Conservation (phyloP, 768 basidiomycete genomes). For the Russula griseocarnosa region DNA sequence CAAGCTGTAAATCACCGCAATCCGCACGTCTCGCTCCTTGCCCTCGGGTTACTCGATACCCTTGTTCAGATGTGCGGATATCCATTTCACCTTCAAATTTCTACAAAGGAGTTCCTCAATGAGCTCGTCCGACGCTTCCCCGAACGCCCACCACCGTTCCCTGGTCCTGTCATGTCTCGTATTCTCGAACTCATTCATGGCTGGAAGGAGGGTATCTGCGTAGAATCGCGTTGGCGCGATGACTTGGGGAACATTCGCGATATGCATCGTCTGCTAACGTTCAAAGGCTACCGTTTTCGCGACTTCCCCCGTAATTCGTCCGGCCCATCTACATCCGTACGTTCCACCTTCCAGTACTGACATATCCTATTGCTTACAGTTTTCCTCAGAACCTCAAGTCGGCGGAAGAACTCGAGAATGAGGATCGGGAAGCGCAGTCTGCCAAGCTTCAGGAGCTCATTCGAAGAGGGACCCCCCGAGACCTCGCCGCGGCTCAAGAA, state of each 20-base stretch:
- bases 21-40: slow-evolving; percentile 83
- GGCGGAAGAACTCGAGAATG: slow-evolving; percentile 92
- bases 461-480: slow-evolving; percentile 92
- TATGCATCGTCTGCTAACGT: slow-evolving; percentile 91
- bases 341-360: slow-evolving; percentile 26
- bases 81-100: slow-evolving; percentile 92
- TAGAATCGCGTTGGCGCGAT: slow-evolving; percentile 87
- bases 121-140: slow-evolving; percentile 97
- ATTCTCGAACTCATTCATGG: slow-evolving; percentile 88
- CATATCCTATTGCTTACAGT: neutral
- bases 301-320: slow-evolving; percentile 40
- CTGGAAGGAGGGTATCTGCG: slow-evolving; percentile 94
- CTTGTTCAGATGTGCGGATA: slow-evolving; percentile 96
- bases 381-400: slow-evolving; percentile 75
- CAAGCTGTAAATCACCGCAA: slow-evolving; percentile 88
- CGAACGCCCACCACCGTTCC: slow-evolving; percentile 93
- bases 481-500: slow-evolving; percentile 93
- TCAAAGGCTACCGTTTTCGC: slow-evolving; percentile 86
- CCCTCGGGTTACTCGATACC: slow-evolving; percentile 82
- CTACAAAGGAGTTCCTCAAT: slow-evolving; percentile 97
- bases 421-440: slow-evolving; percentile 90
- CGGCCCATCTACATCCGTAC: slow-evolving; percentile 43
- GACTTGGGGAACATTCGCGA: slow-evolving; percentile 96
- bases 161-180: slow-evolving; percentile 89
- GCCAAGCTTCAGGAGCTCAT: slow-evolving; percentile 99